These are phyloP conservation scores for Pyrenochaeta sp. DNA, from an alignment of 2,329 filamentous ascomycete species.

Conservation along the genomic window DNA sequence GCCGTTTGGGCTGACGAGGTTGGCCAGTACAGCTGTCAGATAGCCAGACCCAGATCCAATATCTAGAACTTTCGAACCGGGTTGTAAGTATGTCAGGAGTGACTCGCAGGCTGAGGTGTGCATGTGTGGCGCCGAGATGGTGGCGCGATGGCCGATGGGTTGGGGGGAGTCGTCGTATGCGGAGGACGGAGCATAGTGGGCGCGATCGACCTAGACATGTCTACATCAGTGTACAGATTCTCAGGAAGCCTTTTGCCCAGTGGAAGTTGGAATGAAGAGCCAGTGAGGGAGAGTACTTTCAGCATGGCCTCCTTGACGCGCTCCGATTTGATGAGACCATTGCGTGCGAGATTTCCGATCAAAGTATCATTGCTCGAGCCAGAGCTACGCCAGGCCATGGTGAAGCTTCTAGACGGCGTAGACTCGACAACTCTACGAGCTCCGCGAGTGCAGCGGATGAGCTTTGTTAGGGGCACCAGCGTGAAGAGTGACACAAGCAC, in stretches of 20 bases:
- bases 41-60: constrained; percentile 68
- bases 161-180: constrained; percentile 81
- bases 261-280: background rate
- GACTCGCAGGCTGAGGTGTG: constrained; percentile 72
- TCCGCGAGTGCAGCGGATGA: constrained; percentile 30
- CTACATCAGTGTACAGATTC: constrained; percentile 7
- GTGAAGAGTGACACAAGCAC: constrained; percentile 21
- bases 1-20: constrained; percentile 68
- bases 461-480: constrained; percentile 27
- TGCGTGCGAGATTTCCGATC: constrained; percentile 77
- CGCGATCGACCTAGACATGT: constrained; percentile 77
- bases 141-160: constrained; percentile 71
- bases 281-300: constrained; percentile 57
- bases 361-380: constrained; percentile 78
- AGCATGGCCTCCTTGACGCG: constrained; percentile 83
- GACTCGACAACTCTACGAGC: constrained; percentile 2
- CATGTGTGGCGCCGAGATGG: constrained; percentile 79
- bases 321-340: constrained; percentile 75
- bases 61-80: constrained; percentile 59
- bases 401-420: constrained; percentile 28
- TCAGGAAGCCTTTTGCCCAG: background rate
- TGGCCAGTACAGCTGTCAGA: constrained; percentile 85
- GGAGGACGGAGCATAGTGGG: constrained; percentile 75
- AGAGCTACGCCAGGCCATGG: constrained; percentile 91
- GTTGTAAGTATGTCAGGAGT: constrained; percentile 65